A percentile compares a stretch with the other conserved stretches of the same genome.
Conservation (phyloP, 768 basidiomycete genomes). For the Mycena venus region DNA sequence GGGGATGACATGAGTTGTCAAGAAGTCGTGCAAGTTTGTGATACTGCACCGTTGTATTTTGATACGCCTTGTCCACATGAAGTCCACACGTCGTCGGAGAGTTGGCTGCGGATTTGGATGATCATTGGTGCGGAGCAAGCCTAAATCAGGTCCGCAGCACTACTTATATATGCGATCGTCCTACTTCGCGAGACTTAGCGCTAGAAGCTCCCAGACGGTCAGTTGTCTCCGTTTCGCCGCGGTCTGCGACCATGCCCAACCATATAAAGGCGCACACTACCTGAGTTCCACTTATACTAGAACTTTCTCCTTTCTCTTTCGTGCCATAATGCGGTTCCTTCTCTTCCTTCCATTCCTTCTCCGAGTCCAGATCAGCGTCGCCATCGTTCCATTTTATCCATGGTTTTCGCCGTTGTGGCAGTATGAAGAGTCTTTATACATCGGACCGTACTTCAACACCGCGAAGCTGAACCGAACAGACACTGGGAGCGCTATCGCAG, state of each 20-base stretch:
- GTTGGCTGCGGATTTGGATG: no score
- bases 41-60: not conserved
- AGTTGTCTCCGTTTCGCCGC: no score
- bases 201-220: no score
- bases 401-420: not conserved
- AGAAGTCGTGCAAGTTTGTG: no score
- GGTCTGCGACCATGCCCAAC: no score
- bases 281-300: no score
- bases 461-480: not conserved
- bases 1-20: no score
- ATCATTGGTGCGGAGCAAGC: not conserved
- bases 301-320: not conserved
- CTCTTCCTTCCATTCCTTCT: not conserved
- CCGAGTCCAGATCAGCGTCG: not conserved
- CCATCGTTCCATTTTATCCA: conserved; percentile 1
- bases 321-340: not conserved
- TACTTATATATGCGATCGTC: not conserved
- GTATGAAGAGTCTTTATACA: not conserved
- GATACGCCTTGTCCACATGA: not conserved
- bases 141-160: conserved; percentile 1
- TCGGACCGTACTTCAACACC: not conserved
- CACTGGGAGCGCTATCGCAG: not conserved
- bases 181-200: not conserved
- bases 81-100: not conserved
- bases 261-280: no score